phyloP scores from a whole-genome alignment of 2,329 filamentous ascomycete genomes.

The Trichoderma lentiforme region DNA sequence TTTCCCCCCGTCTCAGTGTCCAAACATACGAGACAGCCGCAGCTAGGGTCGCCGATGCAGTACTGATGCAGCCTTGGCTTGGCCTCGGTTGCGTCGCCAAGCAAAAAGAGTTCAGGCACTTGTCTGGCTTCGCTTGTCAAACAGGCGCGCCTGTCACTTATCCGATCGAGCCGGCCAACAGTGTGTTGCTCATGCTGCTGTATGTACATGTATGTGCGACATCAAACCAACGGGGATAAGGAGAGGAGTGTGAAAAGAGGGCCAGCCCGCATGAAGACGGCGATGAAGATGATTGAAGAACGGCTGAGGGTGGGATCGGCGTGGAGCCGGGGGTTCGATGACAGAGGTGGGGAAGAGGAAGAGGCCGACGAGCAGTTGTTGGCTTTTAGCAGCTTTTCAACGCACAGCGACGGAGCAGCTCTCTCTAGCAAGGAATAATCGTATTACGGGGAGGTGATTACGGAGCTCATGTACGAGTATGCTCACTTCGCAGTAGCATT shows the following conservation, averaged over 20 bases:
- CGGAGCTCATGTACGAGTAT: not conserved
- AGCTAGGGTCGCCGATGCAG: not conserved
- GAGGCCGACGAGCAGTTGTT: not conserved
- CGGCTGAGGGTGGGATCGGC: not conserved
- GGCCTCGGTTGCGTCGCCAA: not conserved
- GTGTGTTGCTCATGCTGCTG: not conserved
- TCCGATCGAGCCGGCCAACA: slow-evolving; percentile 6
- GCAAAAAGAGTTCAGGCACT: not conserved
- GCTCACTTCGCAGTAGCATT: not conserved
- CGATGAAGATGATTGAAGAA: not conserved
- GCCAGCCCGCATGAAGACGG: not conserved
- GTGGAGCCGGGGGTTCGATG: not conserved
- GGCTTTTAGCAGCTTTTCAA: not conserved
- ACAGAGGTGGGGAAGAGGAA: not conserved
- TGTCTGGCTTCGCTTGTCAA: not conserved
- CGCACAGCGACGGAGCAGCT: not conserved
- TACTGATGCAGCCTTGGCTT: not conserved
- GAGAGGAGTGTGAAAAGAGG: not conserved
- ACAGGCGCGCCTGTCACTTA: not conserved
- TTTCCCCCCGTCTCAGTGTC: not conserved
- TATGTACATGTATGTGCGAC: not conserved
- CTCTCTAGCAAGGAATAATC: not conserved
- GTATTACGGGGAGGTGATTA: not conserved
- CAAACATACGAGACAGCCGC: not conserved
- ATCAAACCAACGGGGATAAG: not conserved